phyloP scores from a whole-genome alignment of 768 basidiomycete species.

The Lactifluus echinatus region DNA sequence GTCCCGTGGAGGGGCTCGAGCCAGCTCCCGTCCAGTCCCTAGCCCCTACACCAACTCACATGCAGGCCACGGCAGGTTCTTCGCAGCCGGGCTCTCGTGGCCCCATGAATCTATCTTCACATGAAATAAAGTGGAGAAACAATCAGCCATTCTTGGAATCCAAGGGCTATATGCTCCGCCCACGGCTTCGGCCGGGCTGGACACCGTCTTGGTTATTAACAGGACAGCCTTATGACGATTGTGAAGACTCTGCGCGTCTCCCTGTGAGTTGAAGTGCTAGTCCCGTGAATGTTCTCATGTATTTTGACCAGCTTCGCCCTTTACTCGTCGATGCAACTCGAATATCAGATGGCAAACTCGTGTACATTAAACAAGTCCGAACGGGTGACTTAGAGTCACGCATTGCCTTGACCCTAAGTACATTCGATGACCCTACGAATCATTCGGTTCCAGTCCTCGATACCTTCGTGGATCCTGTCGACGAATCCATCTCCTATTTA shows the following conservation, averaged over 20 bases:
- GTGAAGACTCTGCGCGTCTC: neutral
- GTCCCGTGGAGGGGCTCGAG: no score
- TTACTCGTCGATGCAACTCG: slow-evolving; percentile 28
- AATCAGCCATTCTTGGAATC: slow-evolving; percentile 13
- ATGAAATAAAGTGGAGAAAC: slow-evolving; percentile 12
- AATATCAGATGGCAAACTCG: slow-evolving; percentile 22
- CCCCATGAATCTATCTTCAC: neutral
- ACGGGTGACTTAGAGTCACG: slow-evolving; percentile 11
- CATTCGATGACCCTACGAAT: neutral
- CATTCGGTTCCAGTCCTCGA: slow-evolving; percentile 17
- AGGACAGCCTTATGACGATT: neutral
- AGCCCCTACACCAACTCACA: no score
- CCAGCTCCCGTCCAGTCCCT: no score
- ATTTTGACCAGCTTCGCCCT: neutral
- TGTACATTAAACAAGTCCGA: slow-evolving; percentile 27
- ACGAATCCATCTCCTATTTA: slow-evolving; percentile 5
- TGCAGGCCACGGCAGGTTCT: neutral
- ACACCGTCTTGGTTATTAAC: slow-evolving; percentile 18
- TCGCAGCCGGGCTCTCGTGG: neutral
- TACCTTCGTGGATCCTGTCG: neutral
- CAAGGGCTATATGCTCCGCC: slow-evolving; percentile 18
- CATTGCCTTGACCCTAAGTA: slow-evolving; percentile 15
- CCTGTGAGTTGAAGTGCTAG: neutral
- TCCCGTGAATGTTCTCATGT: neutral
- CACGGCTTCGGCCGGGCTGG: slow-evolving; percentile 18